phyloP scores from a whole-genome alignment of 768 basidiomycete species.

The Rhodotorula kratochvilovae region DNA sequence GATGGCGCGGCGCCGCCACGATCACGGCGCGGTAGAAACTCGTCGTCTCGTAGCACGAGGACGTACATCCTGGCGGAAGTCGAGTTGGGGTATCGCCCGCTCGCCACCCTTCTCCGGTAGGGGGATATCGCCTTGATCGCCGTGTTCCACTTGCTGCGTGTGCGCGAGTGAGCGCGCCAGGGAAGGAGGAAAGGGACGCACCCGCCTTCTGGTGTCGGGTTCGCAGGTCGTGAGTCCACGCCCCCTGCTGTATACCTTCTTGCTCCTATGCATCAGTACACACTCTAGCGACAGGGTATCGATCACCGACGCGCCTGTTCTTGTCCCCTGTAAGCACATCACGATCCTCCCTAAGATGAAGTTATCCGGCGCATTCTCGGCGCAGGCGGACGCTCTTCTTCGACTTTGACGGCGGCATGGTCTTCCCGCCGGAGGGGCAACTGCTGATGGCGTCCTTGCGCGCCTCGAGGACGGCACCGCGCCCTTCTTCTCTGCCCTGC shows the following conservation, averaged over 20 bases:
- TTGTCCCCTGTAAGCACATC: conserved; percentile 46
- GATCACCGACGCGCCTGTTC: conserved; percentile 35
- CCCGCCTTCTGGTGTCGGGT: conserved; percentile 31
- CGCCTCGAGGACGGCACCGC: conserved; percentile 40
- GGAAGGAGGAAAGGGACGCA: not conserved
- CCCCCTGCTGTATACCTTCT: conserved; percentile 49
- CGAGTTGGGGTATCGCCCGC: conserved; percentile 46
- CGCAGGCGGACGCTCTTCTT: conserved; percentile 11
- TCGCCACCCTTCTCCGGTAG: conserved; percentile 47
- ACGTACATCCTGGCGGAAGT: conserved; percentile 45
- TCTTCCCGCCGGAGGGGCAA: conserved; percentile 47
- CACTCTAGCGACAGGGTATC: too few relatives aligned
- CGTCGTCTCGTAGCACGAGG: conserved; percentile 51
- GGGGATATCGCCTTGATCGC: conserved; percentile 49
- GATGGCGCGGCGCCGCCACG: conserved; percentile 20
- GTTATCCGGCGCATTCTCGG: conserved; percentile 37
- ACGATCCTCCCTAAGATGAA: conserved; percentile 51
- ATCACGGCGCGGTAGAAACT: conserved; percentile 50
- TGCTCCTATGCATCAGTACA: too few relatives aligned
- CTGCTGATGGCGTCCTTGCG: conserved; percentile 46
- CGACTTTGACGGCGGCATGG: conserved; percentile 48
- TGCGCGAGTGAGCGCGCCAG: not conserved
- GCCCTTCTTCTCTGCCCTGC: conserved; percentile 11
- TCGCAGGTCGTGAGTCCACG: conserved; percentile 46
- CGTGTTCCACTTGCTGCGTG: conserved; percentile 46